Base-by-base conservation (phyloP, 768 basidiomycete species). In the Udeniomyces megalosporus region DNA sequence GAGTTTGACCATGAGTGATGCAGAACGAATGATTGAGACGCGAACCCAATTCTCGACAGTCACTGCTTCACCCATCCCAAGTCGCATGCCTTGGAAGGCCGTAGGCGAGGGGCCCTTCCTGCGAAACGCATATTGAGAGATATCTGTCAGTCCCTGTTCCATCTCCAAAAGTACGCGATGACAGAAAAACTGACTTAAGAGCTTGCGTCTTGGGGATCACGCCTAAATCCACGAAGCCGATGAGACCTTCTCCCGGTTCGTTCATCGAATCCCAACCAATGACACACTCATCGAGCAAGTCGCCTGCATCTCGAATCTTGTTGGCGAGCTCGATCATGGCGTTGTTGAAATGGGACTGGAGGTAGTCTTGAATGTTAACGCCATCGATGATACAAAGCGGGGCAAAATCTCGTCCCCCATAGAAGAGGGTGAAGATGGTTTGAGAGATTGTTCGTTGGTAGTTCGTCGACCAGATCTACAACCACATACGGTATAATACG, bases 251-350 rank as follows among this genome's bases (percentile, higher is more conserved):
- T 42, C 82, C 82, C 0, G 95, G 93, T 72, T 99, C 95, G 72
- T 99, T 97, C 73, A 96, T 75, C 68, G 83, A 85, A 71, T 99
- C 95, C 95, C 93, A 97, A 0, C 95, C 95, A 52, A 97, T 84
- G 12, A 99, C 80, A 67, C 89, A 91, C 45, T 82, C 82, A 32
- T 97, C 91, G 24, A 87, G 71, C 42, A 96, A 73, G 35, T 80
- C 84, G 0, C 84, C 85, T 0, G 82, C 83, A n/a, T 82, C 82
- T 5, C 78, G 45, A 56, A 95, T 83, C 38, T 80, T 78, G 71
- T 88, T 84, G 0, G 86, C 88, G 29, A 95, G 78, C 45, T 76
- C 76, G 2, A 82, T 85, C 66, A 86, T 80, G 0, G 91, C 88
- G 17, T 77, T 79, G 64, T 86, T 82, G 70, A 78, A 90, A 68